These are phyloP conservation scores for Cairneyella variabilis DNA, from an alignment of 495 filamentous ascomycete genomes.

Conservation along the genomic window DNA sequence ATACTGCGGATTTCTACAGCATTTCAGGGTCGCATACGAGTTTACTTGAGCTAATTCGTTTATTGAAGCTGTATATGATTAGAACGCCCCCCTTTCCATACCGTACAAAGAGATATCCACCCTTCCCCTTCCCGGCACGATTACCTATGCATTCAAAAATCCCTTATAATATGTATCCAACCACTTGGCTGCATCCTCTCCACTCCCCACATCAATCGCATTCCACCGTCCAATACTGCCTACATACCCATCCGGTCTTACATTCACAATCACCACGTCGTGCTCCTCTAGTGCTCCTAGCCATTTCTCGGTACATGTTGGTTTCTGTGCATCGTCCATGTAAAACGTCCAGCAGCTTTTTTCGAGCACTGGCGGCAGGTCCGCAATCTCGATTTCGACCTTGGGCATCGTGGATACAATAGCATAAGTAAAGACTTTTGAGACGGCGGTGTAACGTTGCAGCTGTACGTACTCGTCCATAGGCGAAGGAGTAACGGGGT, in stretches of 20 bases:
- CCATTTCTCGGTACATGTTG: constrained; percentile 45
- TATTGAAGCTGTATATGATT: no score
- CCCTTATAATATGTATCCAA: constrained; percentile 44
- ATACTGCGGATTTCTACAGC: no score
- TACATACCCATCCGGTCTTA: constrained; percentile 67
- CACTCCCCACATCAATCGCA: constrained; percentile 23
- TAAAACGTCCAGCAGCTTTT: constrained; percentile 67
- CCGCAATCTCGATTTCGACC: constrained; percentile 53
- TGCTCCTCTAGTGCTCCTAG: constrained; percentile 47
- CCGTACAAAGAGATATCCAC: no score
- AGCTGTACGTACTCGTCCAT: constrained; percentile 55
- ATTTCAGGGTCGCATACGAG: no score
- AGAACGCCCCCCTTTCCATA: no score
- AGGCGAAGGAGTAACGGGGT: constrained; percentile 42
- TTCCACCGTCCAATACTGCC: constrained; percentile 54
- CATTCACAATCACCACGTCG: constrained; percentile 54
- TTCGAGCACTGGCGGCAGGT: constrained; percentile 53
- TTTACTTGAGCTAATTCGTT: no score
- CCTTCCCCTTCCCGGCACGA: no score
- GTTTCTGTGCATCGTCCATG: constrained; percentile 53
- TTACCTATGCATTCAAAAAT: constrained; percentile 29
- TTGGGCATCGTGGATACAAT: constrained; percentile 53
- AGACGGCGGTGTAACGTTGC: constrained; percentile 57
- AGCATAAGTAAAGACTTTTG: constrained; percentile 55
- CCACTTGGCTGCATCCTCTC: constrained; percentile 32